phyloP scores from a whole-genome alignment of 2,329 filamentous ascomycete genomes.

The Alternaria sp. region DNA sequence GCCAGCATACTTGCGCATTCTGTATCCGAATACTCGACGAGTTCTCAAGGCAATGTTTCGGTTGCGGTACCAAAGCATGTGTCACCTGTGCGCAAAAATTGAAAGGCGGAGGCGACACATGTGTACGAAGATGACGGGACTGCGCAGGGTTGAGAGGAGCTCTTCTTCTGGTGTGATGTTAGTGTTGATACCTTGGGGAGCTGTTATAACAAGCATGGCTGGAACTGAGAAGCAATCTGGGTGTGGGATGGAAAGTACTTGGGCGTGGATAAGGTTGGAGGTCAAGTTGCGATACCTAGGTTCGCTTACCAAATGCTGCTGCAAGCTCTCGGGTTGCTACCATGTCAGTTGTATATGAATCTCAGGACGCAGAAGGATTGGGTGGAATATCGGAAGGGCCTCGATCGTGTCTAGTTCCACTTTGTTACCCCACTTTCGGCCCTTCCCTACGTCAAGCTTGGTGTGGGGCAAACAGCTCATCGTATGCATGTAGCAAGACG shows the following conservation, averaged over 20 bases:
- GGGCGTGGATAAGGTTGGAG: neutral
- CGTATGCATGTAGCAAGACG: neutral
- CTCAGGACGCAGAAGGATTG: neutral
- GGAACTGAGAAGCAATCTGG: neutral
- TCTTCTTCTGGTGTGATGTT: neutral
- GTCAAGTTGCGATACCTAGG: neutral
- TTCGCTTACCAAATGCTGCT: neutral
- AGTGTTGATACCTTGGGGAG: neutral
- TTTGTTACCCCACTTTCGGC: neutral
- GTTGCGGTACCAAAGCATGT: neutral
- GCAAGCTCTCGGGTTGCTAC: neutral
- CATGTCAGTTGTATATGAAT: neutral
- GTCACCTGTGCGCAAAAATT: neutral
- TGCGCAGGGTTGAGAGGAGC: neutral
- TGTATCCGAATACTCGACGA: neutral
- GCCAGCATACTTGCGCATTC: neutral
- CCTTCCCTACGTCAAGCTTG: neutral
- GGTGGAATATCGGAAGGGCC: neutral
- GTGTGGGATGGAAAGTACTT: neutral
- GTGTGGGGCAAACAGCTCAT: neutral
- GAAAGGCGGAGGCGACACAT: neutral
- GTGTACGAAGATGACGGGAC: neutral
- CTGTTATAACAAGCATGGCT: neutral
- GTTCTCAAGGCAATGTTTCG: slow-evolving; percentile 1
- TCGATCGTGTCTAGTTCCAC: neutral